Evolutionary conservation across 352 stramenopile species (phyloP).

Genomic region (Saprolegnia diclina): DNA sequence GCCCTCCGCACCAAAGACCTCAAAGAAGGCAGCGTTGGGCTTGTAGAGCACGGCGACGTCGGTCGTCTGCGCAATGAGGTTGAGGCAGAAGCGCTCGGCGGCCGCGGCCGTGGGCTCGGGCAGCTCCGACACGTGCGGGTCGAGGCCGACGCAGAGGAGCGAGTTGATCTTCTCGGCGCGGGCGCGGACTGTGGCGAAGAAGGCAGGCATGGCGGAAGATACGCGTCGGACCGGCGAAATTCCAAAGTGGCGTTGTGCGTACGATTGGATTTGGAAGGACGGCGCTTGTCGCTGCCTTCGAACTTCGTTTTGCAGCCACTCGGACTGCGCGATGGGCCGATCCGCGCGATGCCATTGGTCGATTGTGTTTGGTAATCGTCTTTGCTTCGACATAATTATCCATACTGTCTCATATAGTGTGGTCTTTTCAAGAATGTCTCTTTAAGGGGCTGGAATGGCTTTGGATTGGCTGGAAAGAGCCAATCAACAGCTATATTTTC

Average conservation of each 20-base stretch:
- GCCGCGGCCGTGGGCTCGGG: constrained; percentile 76
- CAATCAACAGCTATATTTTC: no score
- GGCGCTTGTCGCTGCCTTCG: neutral
- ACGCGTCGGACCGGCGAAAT: neutral
- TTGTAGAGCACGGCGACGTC: constrained; percentile 95
- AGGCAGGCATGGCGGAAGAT: constrained; percentile 32
- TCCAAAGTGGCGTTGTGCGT: constrained; percentile 2
- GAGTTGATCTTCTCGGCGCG: constrained; percentile 90
- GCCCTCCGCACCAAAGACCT: constrained; percentile 86
- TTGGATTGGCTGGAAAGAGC: no score
- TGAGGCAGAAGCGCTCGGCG: constrained; percentile 92
- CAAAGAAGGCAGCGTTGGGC: constrained; percentile 99
- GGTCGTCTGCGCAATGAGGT: constrained; percentile 93
- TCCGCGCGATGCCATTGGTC: neutral
- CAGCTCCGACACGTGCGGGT: constrained; percentile 90
- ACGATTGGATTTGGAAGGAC: neutral
- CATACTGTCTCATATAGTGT: neutral
- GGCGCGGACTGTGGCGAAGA: constrained; percentile 84
- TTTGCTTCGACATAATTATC: constrained; percentile 1
- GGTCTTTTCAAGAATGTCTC: no score
- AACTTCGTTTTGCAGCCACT: constrained; percentile 4
- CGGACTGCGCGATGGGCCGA: no score
- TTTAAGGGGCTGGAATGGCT: no score
- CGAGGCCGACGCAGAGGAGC: constrained; percentile 96
- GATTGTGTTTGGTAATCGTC: constrained; percentile 1